A percentile compares a stretch with the other conserved stretches of the same genome.
Conservation (phyloP, 805 yeast species). For the Tetrapisispora namnaoensis region DNA sequence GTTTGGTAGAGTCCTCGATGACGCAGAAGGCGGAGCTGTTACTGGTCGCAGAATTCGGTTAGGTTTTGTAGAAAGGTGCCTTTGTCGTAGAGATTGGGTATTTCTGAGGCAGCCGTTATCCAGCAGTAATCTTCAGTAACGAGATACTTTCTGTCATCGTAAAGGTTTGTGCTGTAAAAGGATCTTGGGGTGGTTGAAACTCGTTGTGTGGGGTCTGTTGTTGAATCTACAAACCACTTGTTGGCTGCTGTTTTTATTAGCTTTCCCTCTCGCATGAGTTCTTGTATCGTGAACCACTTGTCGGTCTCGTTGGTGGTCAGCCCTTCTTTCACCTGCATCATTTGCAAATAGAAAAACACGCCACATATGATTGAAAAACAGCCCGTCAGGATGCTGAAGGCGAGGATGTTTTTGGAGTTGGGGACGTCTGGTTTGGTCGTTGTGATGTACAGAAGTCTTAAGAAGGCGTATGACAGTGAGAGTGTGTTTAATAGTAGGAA, state of each 20-base stretch:
- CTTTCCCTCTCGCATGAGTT: conserved; percentile 35
- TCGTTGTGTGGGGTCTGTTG: conserved; percentile 4
- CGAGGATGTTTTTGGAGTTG: conserved; percentile 21
- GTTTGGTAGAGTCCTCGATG: too few relatives aligned
- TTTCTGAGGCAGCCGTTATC: conserved; percentile 11
- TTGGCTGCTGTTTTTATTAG: conserved; percentile 20
- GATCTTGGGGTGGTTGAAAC: neutral
- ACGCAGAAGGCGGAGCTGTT: too few relatives aligned
- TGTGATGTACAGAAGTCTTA: conserved; percentile 12
- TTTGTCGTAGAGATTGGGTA: conserved; percentile 25
- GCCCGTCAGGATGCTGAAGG: conserved; percentile 37
- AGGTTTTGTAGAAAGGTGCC: conserved; percentile 22
- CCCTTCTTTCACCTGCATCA: conserved; percentile 48
- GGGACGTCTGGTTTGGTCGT: conserved; percentile 1
- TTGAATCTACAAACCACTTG: conserved; percentile 10
- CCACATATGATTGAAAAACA: conserved; percentile 36
- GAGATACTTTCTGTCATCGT: conserved; percentile 17
- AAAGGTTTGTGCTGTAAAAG: conserved; percentile 25
- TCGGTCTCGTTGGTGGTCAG: conserved; percentile 66
- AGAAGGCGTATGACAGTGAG: conserved; percentile 37
- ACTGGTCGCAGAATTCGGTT: conserved; percentile 8
- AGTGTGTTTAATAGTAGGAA: conserved; percentile 43
- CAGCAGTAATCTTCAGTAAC: conserved; percentile 5
- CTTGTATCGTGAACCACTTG: conserved; percentile 61
- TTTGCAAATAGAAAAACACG: conserved; percentile 38